Conservation (phyloP, 495 filamentous ascomycete genomes). For the Hamigera avellanea region DNA sequence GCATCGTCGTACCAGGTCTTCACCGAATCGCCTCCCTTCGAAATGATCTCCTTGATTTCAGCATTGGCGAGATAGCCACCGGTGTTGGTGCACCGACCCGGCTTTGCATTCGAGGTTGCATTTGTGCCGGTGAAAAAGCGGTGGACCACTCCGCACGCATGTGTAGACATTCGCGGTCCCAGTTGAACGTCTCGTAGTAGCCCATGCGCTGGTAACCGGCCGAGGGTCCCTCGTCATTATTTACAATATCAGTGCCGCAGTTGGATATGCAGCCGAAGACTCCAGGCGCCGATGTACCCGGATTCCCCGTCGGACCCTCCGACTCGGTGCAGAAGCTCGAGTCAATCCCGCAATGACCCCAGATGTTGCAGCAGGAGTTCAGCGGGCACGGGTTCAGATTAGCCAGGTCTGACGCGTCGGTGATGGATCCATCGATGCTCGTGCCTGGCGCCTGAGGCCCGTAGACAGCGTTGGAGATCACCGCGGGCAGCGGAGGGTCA, state of each 20-base stretch:
- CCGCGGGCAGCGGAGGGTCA: conserved; percentile 30
- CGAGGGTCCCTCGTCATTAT: no score
- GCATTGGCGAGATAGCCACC: no score
- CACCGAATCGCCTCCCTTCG: no score
- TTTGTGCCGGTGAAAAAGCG: no score
- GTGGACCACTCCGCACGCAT: no score
- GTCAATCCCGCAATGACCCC: conserved; percentile 37
- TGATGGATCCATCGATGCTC: not conserved
- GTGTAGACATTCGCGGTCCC: no score
- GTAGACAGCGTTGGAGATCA: conserved; percentile 24
- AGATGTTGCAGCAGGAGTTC: conserved; percentile 23
- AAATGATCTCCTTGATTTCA: no score
- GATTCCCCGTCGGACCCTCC: conserved; percentile 14
- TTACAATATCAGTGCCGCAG: conserved; percentile 31
- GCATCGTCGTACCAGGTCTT: no score
- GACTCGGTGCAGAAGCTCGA: conserved; percentile 32
- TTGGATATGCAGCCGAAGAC: conserved; percentile 36
- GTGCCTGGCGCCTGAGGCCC: conserved; percentile 33
- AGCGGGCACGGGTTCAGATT: conserved; percentile 15
- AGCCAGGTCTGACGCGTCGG: conserved; percentile 9
- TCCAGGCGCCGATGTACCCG: conserved; percentile 19
- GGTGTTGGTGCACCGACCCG: no score
- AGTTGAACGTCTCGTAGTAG: no score
- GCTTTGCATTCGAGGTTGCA: no score
- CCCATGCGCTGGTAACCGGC: no score